Evolutionary conservation across 2,329 filamentous ascomycete genomes (phyloP).

Genomic region (Aspergillus jensenii): DNA sequence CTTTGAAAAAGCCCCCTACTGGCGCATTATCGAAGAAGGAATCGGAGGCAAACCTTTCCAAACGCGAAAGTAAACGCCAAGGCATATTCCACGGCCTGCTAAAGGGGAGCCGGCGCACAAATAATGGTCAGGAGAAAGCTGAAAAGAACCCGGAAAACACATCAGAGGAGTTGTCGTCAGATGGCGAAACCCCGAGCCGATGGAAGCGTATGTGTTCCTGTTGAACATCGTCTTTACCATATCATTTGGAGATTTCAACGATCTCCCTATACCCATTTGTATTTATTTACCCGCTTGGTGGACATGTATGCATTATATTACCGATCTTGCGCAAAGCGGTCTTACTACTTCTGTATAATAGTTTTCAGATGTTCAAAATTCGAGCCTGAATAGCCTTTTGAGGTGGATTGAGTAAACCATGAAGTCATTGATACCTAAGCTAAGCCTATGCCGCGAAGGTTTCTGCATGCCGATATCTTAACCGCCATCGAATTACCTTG

Average conservation of each 20-base stretch:
- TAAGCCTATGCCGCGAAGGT: not conserved
- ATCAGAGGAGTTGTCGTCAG: not conserved
- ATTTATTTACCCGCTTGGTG: not conserved
- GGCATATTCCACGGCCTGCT: slow-evolving; percentile 10
- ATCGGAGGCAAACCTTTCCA: slow-evolving; percentile 3
- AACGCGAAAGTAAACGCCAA: slow-evolving; percentile 3
- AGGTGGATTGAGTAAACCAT: not conserved
- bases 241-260: not conserved
- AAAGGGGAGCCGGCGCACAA: slow-evolving; percentile 4
- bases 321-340: not conserved
- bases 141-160: not conserved
- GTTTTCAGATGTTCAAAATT: not conserved
- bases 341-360: not conserved
- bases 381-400: not conserved
- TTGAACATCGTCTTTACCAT: not conserved
- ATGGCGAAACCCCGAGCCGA: slow-evolving; percentile 5
- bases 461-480: not conserved
- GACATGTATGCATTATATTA: slow-evolving; percentile 15
- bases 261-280: slow-evolving; percentile 5
- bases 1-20: slow-evolving; percentile 17
- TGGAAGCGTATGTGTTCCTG: slow-evolving; percentile 22
- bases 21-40: slow-evolving; percentile 9
- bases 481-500: no score
- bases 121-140: slow-evolving; percentile 1
- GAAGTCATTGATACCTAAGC: not conserved